phyloP scores from a whole-genome alignment of 1,284 basidiomycete genomes.

The Cerrena zonata region DNA sequence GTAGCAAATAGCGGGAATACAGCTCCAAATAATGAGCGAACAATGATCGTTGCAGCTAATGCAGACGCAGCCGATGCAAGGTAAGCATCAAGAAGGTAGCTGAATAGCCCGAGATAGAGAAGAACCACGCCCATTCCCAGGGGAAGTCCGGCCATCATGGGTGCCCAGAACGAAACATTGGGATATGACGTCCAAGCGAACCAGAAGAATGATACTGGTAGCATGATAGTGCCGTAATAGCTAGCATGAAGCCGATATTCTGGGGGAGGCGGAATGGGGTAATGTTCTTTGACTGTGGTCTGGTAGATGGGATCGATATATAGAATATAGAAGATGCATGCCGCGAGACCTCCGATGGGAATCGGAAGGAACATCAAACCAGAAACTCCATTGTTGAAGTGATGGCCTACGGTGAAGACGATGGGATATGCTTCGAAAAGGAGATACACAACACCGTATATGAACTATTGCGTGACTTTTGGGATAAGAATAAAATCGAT shows the following conservation, averaged over 20 bases:
- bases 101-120: slow-evolving; percentile 30
- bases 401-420: slow-evolving; percentile 28
- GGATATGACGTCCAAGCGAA: slow-evolving; percentile 41
- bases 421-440: slow-evolving; percentile 33
- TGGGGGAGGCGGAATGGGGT: slow-evolving; percentile 36
- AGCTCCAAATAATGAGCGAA: slow-evolving; percentile 33
- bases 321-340: slow-evolving; percentile 22
- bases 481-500: not conserved
- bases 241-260: slow-evolving; percentile 44
- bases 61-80: slow-evolving; percentile 36
- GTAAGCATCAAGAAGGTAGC: slow-evolving; percentile 37
- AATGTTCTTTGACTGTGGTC: slow-evolving; percentile 27
- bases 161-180: slow-evolving; percentile 27
- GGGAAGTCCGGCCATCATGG: slow-evolving; percentile 24
- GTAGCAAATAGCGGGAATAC: slow-evolving; percentile 34
- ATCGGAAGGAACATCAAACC: slow-evolving; percentile 45
- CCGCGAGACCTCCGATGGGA: slow-evolving; percentile 32
- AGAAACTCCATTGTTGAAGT: slow-evolving; percentile 34
- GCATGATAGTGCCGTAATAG: slow-evolving; percentile 35
- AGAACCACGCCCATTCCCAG: slow-evolving; percentile 27
- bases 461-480: slow-evolving; percentile 27
- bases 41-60: slow-evolving; percentile 32
- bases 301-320: slow-evolving; percentile 31
- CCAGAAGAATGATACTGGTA: slow-evolving; percentile 41
- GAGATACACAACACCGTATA: slow-evolving; percentile 41